Evolutionary conservation across 1,139 yeast species (phyloP).

Genomic region (Candida tetrigidarum): DNA sequence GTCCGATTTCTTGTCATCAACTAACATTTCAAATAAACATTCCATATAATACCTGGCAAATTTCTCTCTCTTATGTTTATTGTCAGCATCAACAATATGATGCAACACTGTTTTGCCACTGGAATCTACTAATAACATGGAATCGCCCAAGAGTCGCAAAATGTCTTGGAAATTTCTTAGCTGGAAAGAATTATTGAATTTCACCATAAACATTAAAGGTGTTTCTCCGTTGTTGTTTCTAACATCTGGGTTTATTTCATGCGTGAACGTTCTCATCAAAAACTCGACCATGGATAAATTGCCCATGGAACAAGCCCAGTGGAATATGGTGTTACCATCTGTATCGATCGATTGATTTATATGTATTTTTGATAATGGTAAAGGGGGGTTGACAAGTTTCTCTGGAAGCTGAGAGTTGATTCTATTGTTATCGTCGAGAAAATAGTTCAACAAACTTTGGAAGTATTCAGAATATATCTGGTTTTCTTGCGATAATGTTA

Average conservation of each 20-base stretch:
- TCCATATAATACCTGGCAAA: constrained; percentile 86
- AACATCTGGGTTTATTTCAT: constrained; percentile 63
- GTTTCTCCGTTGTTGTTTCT: constrained; percentile 79
- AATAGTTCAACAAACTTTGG: constrained; percentile 38
- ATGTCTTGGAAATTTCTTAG: constrained; percentile 73
- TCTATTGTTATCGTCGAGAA: constrained; percentile 36
- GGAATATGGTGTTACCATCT: constrained; percentile 90
- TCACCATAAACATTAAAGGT: constrained; percentile 84
- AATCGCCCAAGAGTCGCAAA: constrained; percentile 75
- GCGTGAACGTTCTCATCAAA: constrained; percentile 51
- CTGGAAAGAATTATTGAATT: constrained; percentile 87
- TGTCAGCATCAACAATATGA: constrained; percentile 51
- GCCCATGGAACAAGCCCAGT: constrained; percentile 96
- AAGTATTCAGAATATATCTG: constrained; percentile 39
- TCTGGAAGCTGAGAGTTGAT: constrained; percentile 30
- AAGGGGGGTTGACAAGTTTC: constrained; percentile 42
- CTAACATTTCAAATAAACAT: constrained; percentile 63
- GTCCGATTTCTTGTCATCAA: constrained; percentile 18
- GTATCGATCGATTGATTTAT: constrained; percentile 90
- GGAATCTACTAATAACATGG: constrained; percentile 71
- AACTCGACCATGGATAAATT: constrained; percentile 74
- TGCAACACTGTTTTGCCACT: constrained; percentile 79
- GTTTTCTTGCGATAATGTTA: constrained; percentile 24
- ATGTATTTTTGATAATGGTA: constrained; percentile 51
- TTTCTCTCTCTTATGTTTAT: constrained; percentile 60